phyloP scores from a whole-genome alignment of 108 stramenopile genomes.

The Nitzschia palea region DNA sequence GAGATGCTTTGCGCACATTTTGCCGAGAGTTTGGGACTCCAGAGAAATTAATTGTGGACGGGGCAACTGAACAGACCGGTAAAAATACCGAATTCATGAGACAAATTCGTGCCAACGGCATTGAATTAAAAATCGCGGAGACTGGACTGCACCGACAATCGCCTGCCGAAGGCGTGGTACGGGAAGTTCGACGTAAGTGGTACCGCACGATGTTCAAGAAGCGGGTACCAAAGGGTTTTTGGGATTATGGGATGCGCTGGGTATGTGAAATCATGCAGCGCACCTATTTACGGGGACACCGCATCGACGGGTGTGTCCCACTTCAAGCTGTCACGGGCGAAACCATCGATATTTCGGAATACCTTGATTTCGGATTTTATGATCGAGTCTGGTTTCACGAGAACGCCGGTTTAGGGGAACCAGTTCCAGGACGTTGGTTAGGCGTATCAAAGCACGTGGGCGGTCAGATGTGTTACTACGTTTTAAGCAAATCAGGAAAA shows the following conservation, averaged over 20 bases:
- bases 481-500: constrained; percentile 12
- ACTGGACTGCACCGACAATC: constrained; percentile 1
- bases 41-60: constrained; percentile 28
- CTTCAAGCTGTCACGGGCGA: constrained; percentile 30
- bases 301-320: neutral
- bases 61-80: constrained; percentile 10
- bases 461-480: constrained; percentile 30
- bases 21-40: constrained; percentile 35
- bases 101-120: constrained; percentile 7
- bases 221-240: neutral
- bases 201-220: constrained; percentile 8
- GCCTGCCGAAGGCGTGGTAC: constrained; percentile 9
- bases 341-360: constrained; percentile 40
- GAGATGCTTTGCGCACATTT: constrained; percentile 24
- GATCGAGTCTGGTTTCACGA: constrained; percentile 33
- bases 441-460: constrained; percentile 29
- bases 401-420: constrained; percentile 13
- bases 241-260: constrained; percentile 10
- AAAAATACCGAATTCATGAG: neutral
- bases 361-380: constrained; percentile 43
- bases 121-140: constrained; percentile 9
- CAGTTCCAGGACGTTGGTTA: constrained; percentile 15
- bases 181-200: constrained; percentile 17
- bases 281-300: neutral
- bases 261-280: constrained; percentile 9